phyloP scores from a whole-genome alignment of 495 filamentous ascomycete species.

The Lasiosphaeria ovina region DNA sequence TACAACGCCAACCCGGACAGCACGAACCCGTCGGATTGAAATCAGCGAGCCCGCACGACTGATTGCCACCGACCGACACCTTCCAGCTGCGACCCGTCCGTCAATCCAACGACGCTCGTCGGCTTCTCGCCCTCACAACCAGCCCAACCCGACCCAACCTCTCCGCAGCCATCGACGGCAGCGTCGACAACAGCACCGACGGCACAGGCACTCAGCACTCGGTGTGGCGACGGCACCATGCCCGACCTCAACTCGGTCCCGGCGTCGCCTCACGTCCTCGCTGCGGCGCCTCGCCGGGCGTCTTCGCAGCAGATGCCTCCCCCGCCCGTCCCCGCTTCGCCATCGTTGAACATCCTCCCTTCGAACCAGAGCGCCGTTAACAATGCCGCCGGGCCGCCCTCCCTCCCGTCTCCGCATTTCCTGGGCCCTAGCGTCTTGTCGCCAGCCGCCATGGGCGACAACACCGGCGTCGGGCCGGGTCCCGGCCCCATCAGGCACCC shows the following conservation, averaged over 20 bases:
- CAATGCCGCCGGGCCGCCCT: conserved; percentile 41
- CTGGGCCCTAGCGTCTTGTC: conserved; percentile 34
- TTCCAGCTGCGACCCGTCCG: too few relatives aligned
- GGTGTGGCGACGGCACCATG: conserved; percentile 23
- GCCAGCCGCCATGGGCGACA: conserved; percentile 49
- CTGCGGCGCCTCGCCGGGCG: conserved; percentile 29
- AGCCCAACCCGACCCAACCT: too few relatives aligned
- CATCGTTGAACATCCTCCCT: conserved; percentile 49
- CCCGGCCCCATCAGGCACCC: conserved; percentile 78
- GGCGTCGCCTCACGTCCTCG: conserved; percentile 49
- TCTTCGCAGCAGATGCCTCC: conserved; percentile 35
- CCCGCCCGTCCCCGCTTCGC: conserved; percentile 30
- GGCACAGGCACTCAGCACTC: background rate
- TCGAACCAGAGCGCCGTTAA: conserved; percentile 53
- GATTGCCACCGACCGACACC: too few relatives aligned
- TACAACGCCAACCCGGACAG: background rate
- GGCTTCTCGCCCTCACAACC: too few relatives aligned
- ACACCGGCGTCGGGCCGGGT: conserved; percentile 57
- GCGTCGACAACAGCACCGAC: background rate
- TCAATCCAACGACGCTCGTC: too few relatives aligned
- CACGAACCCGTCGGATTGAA: background rate
- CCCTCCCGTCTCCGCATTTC: conserved; percentile 19
- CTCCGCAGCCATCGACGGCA: background rate
- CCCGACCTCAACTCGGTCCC: conserved; percentile 63
- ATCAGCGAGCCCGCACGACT: too few relatives aligned